A percentile compares a stretch with the other conserved stretches of the same genome.
These are phyloP conservation scores for Nepenthes alata DNA, from an alignment of 179 eudicot genomes.

Conservation along the genomic window DNA sequence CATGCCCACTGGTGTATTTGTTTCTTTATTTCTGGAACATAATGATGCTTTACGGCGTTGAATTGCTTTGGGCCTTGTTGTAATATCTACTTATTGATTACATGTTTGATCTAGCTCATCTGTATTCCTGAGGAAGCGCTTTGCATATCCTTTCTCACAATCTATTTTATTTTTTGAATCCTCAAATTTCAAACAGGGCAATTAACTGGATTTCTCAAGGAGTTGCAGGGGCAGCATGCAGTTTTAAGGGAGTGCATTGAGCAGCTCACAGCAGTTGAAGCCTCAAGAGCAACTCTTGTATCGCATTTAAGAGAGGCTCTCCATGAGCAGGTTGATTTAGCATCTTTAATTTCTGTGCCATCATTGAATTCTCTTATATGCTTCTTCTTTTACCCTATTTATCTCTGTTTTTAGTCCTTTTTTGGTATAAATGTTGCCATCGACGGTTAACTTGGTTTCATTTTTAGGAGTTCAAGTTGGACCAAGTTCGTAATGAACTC, in stretches of 20 bases:
- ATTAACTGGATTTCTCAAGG: constrained; percentile 36
- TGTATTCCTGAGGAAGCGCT: background rate
- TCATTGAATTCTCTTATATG: background rate
- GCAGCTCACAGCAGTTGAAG: constrained; percentile 52
- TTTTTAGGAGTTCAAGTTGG: constrained; percentile 64
- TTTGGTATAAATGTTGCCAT: constrained; percentile 1
- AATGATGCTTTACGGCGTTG: too few species aligned
- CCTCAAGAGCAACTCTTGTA: constrained; percentile 64
- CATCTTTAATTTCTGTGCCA: background rate
- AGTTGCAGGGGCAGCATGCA: constrained; percentile 64
- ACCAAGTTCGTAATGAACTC: constrained; percentile 58
- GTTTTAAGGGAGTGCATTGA: constrained; percentile 64
- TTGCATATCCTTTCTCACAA: background rate
- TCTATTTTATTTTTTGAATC: background rate
- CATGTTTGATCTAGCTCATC: background rate
- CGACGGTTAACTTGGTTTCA: constrained; percentile 3
- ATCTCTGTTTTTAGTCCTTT: background rate
- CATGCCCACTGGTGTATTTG: too few species aligned
- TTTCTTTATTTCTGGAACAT: too few species aligned
- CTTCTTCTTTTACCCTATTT: background rate
- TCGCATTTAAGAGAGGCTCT: constrained; percentile 65
- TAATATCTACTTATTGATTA: too few species aligned
- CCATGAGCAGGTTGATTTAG: constrained; percentile 60
- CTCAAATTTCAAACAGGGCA: constrained; percentile 25
- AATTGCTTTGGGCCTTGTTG: too few species aligned